phyloP scores from a whole-genome alignment of 2,329 filamentous ascomycete species.

The Epichloe bromicola region DNA sequence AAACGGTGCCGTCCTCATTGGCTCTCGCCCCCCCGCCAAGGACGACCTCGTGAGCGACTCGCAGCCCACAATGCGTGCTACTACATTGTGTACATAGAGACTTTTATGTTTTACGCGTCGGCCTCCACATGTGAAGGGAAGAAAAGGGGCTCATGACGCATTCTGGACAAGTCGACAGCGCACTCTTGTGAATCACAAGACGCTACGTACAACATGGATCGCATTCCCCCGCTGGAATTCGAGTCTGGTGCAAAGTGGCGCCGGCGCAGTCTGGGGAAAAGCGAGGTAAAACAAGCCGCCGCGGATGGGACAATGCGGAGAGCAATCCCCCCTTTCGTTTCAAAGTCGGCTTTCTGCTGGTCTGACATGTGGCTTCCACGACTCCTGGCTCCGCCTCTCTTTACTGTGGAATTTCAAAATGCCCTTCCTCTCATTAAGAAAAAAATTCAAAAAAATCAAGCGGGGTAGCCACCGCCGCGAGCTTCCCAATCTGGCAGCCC shows the following conservation, averaged over 20 bases:
- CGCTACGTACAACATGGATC: not conserved
- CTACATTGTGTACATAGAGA: not conserved
- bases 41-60: not conserved
- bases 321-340: too few species aligned
- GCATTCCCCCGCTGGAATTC: not conserved
- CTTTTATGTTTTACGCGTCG: not conserved
- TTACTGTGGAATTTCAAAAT: not conserved
- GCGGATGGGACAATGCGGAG: not conserved
- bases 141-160: too few species aligned
- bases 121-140: constrained; percentile 3
- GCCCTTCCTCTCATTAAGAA: not conserved
- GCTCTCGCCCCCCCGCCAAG: not conserved
- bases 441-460: not conserved
- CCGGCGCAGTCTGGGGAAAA: not conserved
- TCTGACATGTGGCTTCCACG: not conserved
- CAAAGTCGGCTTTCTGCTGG: not conserved
- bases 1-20: constrained; percentile 2
- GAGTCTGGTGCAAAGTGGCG: not conserved
- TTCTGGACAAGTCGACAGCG: too few species aligned
- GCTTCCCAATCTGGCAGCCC: not conserved
- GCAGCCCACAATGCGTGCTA: not conserved
- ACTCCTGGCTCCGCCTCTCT: not conserved
- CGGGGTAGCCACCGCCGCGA: not conserved
- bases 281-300: too few species aligned
- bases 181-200: not conserved